Conservation (phyloP, 352 stramenopile species). For the Thalassiosira exigua region DNA sequence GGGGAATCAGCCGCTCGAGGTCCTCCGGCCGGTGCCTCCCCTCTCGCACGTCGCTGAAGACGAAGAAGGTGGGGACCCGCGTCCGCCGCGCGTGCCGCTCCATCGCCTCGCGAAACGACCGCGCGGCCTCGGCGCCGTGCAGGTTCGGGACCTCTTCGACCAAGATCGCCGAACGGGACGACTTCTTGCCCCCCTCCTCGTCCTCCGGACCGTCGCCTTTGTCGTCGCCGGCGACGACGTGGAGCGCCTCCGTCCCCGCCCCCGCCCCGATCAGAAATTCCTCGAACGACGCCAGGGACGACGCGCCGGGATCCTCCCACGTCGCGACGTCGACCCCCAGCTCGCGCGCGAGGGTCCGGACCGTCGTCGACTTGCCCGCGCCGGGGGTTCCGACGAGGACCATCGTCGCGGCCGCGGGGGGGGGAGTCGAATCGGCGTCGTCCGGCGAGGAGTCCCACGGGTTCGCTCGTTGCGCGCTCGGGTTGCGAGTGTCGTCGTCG, state of each 20-base stretch:
- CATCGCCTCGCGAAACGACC: slow-evolving; percentile 71
- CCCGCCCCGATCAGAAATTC: slow-evolving; percentile 70
- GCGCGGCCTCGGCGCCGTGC: slow-evolving; percentile 49
- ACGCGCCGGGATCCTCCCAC: slow-evolving; percentile 73
- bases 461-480: not conserved
- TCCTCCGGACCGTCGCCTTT: not conserved
- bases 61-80: slow-evolving; percentile 64
- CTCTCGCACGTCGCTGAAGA: slow-evolving; percentile 78
- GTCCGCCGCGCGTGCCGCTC: slow-evolving; percentile 59
- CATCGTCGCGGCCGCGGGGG: slow-evolving; percentile 48
- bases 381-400: slow-evolving; percentile 76
- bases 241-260: slow-evolving; percentile 59
- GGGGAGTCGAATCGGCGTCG: not conserved
- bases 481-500: not conserved
- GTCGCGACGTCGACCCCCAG: slow-evolving; percentile 55
- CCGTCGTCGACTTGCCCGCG: slow-evolving; percentile 73
- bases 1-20: slow-evolving; percentile 69
- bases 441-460: slow-evolving; percentile 23
- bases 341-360: slow-evolving; percentile 64
- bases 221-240: not conserved
- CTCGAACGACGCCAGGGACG: slow-evolving; percentile 65
- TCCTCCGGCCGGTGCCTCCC: slow-evolving; percentile 75
- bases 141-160: slow-evolving; percentile 80
- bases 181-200: not conserved
- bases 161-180: slow-evolving; percentile 55